Evolutionary conservation across 192 early-diverging fungal genomes (phyloP), one percentile per base, ranked within the genome.

Genomic region (Spinellus fusiger): DNA sequence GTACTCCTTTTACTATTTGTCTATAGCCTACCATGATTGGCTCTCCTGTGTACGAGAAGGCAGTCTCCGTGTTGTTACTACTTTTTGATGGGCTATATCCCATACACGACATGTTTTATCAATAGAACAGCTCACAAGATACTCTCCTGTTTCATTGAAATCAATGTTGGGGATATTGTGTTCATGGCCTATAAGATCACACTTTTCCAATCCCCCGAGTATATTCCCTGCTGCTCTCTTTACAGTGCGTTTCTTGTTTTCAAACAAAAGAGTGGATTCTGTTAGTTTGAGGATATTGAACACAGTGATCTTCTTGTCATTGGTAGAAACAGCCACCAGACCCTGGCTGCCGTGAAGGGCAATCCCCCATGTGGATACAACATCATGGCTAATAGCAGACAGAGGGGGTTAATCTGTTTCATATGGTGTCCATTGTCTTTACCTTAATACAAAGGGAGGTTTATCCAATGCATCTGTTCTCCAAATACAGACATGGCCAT

Each of bases 131-230:
- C 73, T 79, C 12, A 75, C 84, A 12, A 87, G 18, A 65, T 74
- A 87, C 12, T 46, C 29, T 9, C 84, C 86, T 23, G 81, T 80
- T 3, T 60, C 34, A 52, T 72, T 80, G 49, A 87, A 84, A 8
- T 70, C 63, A 18, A 87, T 71, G 27, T 67, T 73, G 0, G 86
- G 86, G 25, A 87, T 76, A 67, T 87, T 87, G 53, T 87, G 74
- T 7, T 53, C 60, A 59, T 87, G 86, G 0, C 86, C 86, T 8
- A 31, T 16, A 5, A 86, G 63, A 13, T 64, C 56, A 25, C 71
- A 57, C 10, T 65, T 50, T 26, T 64, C 47, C 9, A 70, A 66
- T 3, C 34, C 25, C 26, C 56, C 26, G 18, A 71, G 54, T 3
- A 50, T 34, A 52, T 61, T 54, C 15, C 5, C 15, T 31, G 27